These are phyloP conservation scores for Neurospora sp. DNA, from an alignment of 2,329 filamentous ascomycete genomes.

Conservation along the genomic window DNA sequence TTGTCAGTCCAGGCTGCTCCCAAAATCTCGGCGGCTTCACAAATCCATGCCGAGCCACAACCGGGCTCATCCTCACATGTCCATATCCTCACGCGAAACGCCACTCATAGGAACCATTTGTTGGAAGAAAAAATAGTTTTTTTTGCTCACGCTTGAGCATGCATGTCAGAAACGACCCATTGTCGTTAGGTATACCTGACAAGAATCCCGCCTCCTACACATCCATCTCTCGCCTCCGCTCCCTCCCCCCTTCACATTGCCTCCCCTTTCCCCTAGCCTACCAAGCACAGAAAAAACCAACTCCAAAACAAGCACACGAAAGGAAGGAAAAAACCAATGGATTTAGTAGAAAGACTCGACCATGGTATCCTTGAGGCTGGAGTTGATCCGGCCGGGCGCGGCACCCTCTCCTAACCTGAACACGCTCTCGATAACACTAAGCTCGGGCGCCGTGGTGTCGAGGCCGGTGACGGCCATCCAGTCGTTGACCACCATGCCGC, in stretches of 20 bases:
- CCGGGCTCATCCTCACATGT: neutral
- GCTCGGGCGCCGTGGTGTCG: conserved; percentile 92
- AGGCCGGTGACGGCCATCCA: conserved; percentile 92
- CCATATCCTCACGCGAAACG: neutral
- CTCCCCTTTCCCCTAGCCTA: neutral
- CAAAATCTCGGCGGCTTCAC: neutral
- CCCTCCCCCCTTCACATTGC: neutral
- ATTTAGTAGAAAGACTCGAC: conserved; percentile 95
- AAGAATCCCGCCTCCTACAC: neutral
- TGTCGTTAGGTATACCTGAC: neutral
- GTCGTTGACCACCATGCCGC: conserved; percentile 94
- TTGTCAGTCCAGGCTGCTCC: neutral
- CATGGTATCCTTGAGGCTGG: conserved; percentile 90
- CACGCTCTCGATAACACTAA: conserved; percentile 92
- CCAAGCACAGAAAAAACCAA: neutral
- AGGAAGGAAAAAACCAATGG: neutral
- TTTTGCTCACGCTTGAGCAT: neutral
- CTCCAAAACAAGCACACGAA: neutral
- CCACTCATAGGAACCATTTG: neutral
- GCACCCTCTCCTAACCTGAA: conserved; percentile 87
- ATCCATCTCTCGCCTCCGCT: neutral
- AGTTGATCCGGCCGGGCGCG: conserved; percentile 68
- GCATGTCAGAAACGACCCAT: neutral
- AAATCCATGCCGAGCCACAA: neutral
- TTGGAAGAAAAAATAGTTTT: neutral